Evolutionary conservation across 2,329 filamentous ascomycete species (phyloP), one percentile per base, ranked within the genome.

Genomic region (Botrytis pseudocinerea): DNA sequence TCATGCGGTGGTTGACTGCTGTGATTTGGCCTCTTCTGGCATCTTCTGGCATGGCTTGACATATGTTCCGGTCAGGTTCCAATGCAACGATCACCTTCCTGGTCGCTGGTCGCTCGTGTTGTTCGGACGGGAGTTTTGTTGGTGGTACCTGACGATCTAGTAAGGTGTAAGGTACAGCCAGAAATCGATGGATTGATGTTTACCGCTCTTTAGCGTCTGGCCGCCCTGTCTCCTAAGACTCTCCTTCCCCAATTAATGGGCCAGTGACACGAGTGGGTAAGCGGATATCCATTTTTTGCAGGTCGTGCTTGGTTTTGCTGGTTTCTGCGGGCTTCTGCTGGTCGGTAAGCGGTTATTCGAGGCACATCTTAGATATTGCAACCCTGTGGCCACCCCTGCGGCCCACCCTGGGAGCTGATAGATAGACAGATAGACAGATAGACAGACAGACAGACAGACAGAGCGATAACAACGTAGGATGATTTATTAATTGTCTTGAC

Each of bases 131-230:
- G 46, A 54, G 22, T 65, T n/a, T n/a, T 40, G 5, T 40, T 38
- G 16, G 65, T 71, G 44, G 70, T 71, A 71, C 70, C 70, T 71
- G 70, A 66, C 61, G 70, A 71, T 71, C 70, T 25, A 54, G 46
- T 14, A n/a, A 65, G 32, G 42, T 65, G 44, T 28, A 68, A 68
- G 64, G 64, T 68, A 54, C 64, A 40, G 46, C 9, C 20, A 40
- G 44, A 46, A 51, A 54, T 54, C 46, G 46, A 54, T 66, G 32
- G n/a, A 46, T 64, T 38, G 18, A 48, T 54, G 32, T 64, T 71
- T 71, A 71, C 69, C 69, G 69, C 69, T 57, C 46, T 25, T 64
- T 71, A 51, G 69, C 59, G 44, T 71, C 35, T 25, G 40, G 25
- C 20, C 32, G 22, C n/a, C 25, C 12, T 48, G 14, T 16, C 32